phyloP scores from a whole-genome alignment of 306 rosid genomes.

The Castanospermum australe region DNA sequence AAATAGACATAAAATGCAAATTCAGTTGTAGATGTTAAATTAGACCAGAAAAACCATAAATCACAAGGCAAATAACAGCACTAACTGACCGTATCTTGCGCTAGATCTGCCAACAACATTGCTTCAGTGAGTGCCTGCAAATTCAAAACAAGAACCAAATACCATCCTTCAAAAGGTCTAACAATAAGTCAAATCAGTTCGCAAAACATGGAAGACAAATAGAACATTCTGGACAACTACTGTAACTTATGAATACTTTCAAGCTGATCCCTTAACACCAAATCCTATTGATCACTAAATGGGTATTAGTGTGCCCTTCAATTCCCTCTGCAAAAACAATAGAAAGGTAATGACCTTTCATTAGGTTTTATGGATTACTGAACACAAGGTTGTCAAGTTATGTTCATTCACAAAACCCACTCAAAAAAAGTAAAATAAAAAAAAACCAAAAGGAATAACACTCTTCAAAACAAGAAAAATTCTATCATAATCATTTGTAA shows the following conservation, averaged over 20 bases:
- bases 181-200: slow-evolving; percentile 13
- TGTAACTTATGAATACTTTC: neutral
- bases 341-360: neutral
- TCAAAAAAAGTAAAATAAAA: neutral
- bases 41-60: slow-evolving; percentile 18
- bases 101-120: slow-evolving; percentile 80
- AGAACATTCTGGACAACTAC: neutral
- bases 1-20: neutral
- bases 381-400: neutral
- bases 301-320: neutral
- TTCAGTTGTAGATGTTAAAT: neutral
- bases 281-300: neutral
- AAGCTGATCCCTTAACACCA: neutral
- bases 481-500: neutral
- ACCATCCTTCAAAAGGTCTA: slow-evolving; percentile 3
- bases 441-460: neutral
- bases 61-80: slow-evolving; percentile 32
- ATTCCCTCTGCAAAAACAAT: neutral
- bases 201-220: slow-evolving; percentile 16
- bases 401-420: slow-evolving; percentile 1
- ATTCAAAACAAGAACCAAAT: slow-evolving; percentile 30
- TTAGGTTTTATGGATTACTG: neutral
- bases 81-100: slow-evolving; percentile 81
- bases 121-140: slow-evolving; percentile 89
- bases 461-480: neutral